Evolutionary conservation across 1,139 yeast genomes (phyloP), one percentile per base, ranked within the genome.

Genomic region (Debaryomyces sp.): DNA sequence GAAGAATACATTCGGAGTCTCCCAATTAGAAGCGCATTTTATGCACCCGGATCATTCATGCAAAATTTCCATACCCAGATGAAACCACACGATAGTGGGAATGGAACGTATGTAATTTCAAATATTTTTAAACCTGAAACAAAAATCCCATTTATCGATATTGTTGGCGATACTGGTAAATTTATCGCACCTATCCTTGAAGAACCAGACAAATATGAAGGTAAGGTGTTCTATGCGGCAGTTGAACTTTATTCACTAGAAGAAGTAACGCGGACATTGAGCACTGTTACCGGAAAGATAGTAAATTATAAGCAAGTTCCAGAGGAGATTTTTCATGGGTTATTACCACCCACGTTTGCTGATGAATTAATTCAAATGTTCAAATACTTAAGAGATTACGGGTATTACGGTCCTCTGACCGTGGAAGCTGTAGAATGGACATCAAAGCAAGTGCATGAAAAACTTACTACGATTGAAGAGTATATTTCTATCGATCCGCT

Each of bases 161-260:
- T 35, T 15, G 22, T 9, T 23, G 44, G 8, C 9, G 49, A 48
- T 70, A 27, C 30, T 7, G 30, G 30, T 12, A 27, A 27, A 12
- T 27, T 27, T 6, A 12, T 27, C n/a, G 30, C 30, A 4, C 13
- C 30, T 27, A 27, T 27, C 9, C 9, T 27, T 12, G 6, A 5
- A 5, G 30, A 27, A 5, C 30, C 30, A 12, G 6, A 12, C 5
- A 27, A 27, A 27, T 27, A 27, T 27, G 30, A 27, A 27, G 30
- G 13, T 1, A 27, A 27, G 30, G 13, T 27, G n/a, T 27, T 27
- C 5, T 27, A 6, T 27, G 30, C 30, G 7, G 30, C 30, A 5
- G n/a, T 27, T 2, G 12, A 27, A 4, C 30, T 27, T 27, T 27
- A 27, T 6, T 27, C 30, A 13, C 13, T 27, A 12, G 30, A 27